phyloP scores from a whole-genome alignment of 1,284 basidiomycete genomes.

The Leucoagaricus sp. region DNA sequence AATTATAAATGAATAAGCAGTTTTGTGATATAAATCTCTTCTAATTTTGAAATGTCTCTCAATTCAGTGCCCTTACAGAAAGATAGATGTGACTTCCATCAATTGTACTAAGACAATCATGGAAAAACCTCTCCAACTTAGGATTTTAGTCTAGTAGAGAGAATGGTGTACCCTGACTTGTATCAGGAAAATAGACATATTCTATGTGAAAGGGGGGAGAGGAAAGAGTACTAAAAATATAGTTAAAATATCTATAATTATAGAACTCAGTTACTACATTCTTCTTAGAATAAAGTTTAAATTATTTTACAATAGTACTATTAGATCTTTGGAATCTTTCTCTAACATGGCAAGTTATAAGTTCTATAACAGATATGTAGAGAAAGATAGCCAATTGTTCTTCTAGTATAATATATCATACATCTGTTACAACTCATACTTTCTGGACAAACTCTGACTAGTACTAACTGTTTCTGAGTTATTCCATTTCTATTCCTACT shows the following conservation, averaged over 20 bases:
- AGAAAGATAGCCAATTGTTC: conserved; percentile 32
- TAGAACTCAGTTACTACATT: neutral
- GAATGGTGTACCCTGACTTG: neutral
- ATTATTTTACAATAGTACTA: conserved; percentile 22
- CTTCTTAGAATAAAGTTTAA: neutral
- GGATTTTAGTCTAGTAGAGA: conserved; percentile 14
- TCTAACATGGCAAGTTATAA: conserved; percentile 24
- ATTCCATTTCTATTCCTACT: no score
- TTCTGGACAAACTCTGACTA: no score
- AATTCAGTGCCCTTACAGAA: conserved; percentile 12
- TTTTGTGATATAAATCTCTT: conserved; percentile 32
- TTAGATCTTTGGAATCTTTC: conserved; percentile 28
- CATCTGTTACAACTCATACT: no score
- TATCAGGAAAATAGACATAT: neutral
- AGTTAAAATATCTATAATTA: conserved; percentile 9
- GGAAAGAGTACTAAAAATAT: neutral
- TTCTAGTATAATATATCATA: conserved; percentile 20
- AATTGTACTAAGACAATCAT: conserved; percentile 23
- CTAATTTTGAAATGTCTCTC: conserved; percentile 20
- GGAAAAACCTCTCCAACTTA: conserved; percentile 26
- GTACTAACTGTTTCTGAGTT: no score
- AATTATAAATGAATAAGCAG: conserved; percentile 28
- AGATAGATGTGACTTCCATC: conserved; percentile 27
- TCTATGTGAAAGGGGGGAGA: conserved; percentile 2
- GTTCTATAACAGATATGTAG: conserved; percentile 28